Evolutionary conservation across 2,329 filamentous ascomycete genomes (phyloP).

Genomic region (Paramyrothecium roridum): DNA sequence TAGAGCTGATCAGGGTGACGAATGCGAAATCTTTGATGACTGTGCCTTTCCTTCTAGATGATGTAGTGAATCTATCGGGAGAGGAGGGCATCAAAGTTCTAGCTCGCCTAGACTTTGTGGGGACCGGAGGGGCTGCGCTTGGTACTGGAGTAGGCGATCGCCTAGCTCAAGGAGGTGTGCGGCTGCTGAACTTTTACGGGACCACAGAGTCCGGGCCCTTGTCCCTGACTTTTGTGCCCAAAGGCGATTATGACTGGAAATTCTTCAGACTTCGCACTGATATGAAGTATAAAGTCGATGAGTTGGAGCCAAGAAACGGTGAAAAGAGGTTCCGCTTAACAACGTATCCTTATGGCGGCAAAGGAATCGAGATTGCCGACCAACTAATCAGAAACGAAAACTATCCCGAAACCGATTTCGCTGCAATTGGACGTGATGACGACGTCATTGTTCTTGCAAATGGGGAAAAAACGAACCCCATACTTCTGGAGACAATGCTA

Average conservation of each 20-base stretch:
- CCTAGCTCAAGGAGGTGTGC: conserved; percentile 17
- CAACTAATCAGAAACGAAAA: conserved; percentile 22
- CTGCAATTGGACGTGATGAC: conserved; percentile 28
- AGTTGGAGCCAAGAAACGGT: conserved; percentile 14
- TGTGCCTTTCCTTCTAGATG: conserved; percentile 28
- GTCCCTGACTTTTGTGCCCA: conserved; percentile 26
- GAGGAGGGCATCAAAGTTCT: conserved; percentile 10
- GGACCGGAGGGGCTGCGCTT: conserved; percentile 26
- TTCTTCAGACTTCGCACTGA: conserved; percentile 28
- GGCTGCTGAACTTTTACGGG: conserved; percentile 30
- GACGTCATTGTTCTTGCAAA: conserved; percentile 20
- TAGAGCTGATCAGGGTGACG: no score
- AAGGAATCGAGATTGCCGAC: conserved; percentile 27
- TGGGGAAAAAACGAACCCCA: conserved; percentile 18
- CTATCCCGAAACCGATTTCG: conserved; percentile 18
- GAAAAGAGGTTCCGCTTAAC: conserved; percentile 18
- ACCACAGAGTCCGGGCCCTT: conserved; percentile 31
- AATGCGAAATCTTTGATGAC: no score
- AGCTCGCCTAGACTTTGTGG: conserved; percentile 23
- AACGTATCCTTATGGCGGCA: conserved; percentile 22
- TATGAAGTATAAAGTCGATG: conserved; percentile 16
- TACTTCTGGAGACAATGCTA: conserved; percentile 15
- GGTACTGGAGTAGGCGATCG: conserved; percentile 17
- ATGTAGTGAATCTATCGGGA: conserved; percentile 20
- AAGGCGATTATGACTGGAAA: conserved; percentile 23